These are phyloP conservation scores for Pichia kudriavzevii DNA, from an alignment of 1,139 yeast genomes.

Conservation along the genomic window DNA sequence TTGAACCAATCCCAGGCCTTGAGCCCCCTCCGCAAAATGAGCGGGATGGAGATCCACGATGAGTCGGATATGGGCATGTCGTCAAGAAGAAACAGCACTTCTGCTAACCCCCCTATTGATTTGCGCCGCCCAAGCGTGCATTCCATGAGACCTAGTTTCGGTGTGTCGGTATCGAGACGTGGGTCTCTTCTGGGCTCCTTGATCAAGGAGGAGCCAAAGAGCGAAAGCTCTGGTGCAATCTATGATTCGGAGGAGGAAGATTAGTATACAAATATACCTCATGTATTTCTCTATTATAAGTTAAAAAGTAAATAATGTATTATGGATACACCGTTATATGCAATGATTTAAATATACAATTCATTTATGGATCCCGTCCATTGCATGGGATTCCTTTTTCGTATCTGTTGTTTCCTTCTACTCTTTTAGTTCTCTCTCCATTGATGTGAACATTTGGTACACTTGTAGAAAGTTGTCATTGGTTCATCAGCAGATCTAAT, in stretches of 20 bases:
- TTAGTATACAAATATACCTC: slow-evolving; percentile 1
- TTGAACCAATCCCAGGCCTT: too few relatives aligned
- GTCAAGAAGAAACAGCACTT: slow-evolving; percentile 13
- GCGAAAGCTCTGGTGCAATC: slow-evolving; percentile 15
- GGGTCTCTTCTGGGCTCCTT: slow-evolving; percentile 14
- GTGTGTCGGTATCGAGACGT: slow-evolving; percentile 17
- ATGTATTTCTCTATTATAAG: too few relatives aligned
- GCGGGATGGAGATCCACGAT: slow-evolving; percentile 3
- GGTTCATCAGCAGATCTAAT: slow-evolving; percentile 90
- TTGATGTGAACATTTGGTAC: slow-evolving; percentile 87
- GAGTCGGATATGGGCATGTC: not conserved
- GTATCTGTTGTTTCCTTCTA: not conserved
- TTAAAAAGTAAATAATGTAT: too few relatives aligned
- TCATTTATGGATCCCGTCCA: not conserved
- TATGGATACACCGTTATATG: not conserved
- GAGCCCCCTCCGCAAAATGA: slow-evolving; percentile 2
- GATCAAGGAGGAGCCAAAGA: slow-evolving; percentile 14
- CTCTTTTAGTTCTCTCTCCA: slow-evolving; percentile 81
- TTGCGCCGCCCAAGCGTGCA: slow-evolving; percentile 12
- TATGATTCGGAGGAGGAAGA: slow-evolving; percentile 23
- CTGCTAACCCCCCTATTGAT: slow-evolving; percentile 13
- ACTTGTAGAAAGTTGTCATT: slow-evolving; percentile 93
- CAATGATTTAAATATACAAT: not conserved
- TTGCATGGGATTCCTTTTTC: not conserved
- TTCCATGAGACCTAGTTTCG: slow-evolving; percentile 6